Evolutionary conservation across 176 grass and related monocot species (phyloP), one percentile per base, ranked within the genome.

Genomic region (Chrysopogon serrulatus): DNA sequence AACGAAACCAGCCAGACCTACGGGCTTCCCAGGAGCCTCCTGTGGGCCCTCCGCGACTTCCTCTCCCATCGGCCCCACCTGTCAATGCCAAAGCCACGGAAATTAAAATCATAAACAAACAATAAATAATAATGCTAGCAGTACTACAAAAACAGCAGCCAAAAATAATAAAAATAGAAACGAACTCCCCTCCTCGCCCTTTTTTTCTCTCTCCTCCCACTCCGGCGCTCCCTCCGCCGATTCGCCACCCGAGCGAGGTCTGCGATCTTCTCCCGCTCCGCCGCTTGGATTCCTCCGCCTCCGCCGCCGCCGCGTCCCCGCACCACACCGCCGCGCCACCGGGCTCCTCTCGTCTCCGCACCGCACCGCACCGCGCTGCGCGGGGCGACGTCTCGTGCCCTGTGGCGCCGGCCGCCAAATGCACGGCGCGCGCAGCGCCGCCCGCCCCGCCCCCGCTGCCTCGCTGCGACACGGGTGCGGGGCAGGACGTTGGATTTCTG

Each of bases 171-270:
- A n/a, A 56, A 56, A n/a, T 56, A 59, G n/a, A 60, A 60, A 60
- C 56, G 10, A 60, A 60, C 56, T 60, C 1, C 49, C 23, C 56
- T 34, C 45, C 28, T 44, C 18, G 34, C 37, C 37, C 48, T 11
- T 27, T 31, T 16, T 72, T 39, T 79, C 78, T 81, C 35, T 39
- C 34, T 67, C 72, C 48, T 77, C 86, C 69, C 39, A 9, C 63
- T 86, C 78, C 83, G 62, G 80, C 75, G 86, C 77, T 76, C 68
- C 41, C 49, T 80, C 78, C 36, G 51, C 63, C 62, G 79, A 90
- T 54, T 54, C 19, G 51, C 21, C 21, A 56, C 51, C 51, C 51
- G 54, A 5, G 23, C 51, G 54, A 5, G 23, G 54, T 23, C 54
- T 24, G 54, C 9, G 54, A 59, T 59, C 54, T 59, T 26, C 54